These are phyloP conservation scores for Geotrichum histeridarum DNA, from an alignment of 1,139 yeast genomes.

Conservation along the genomic window DNA sequence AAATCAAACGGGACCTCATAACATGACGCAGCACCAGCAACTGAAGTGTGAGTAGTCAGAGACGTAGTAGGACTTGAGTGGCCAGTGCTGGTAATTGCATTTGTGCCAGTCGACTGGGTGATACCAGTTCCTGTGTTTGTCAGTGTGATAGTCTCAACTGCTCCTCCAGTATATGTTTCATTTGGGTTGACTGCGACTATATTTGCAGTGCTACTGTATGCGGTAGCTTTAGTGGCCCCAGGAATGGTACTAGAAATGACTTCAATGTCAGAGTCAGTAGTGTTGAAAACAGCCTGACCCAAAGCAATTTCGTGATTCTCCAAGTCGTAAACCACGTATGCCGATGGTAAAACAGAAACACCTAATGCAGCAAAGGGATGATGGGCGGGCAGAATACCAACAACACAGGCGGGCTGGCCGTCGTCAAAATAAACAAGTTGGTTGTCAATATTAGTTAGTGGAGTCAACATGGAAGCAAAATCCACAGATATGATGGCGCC, in stretches of 20 bases:
- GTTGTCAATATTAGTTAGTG: slow-evolving; percentile 18
- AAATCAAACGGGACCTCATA: too few relatives aligned
- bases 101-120: too few relatives aligned
- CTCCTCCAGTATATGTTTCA: too few relatives aligned
- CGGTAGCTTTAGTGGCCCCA: slow-evolving; percentile 12
- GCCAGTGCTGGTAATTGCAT: too few relatives aligned
- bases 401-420: slow-evolving; percentile 31
- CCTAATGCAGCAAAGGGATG: slow-evolving; percentile 46
- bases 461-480: slow-evolving; percentile 35
- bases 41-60: too few relatives aligned
- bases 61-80: too few relatives aligned
- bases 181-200: too few relatives aligned
- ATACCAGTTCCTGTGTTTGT: too few relatives aligned
- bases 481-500: slow-evolving; percentile 47
- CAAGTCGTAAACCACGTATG: slow-evolving; percentile 74
- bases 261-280: slow-evolving; percentile 25
- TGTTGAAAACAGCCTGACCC: slow-evolving; percentile 57
- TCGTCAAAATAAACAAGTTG: slow-evolving; percentile 21
- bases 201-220: slow-evolving; percentile 11
- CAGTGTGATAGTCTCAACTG: too few relatives aligned
- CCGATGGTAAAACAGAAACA: slow-evolving; percentile 68
- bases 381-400: slow-evolving; percentile 30
- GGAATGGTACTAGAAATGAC: slow-evolving; percentile 21
- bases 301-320: slow-evolving; percentile 59
- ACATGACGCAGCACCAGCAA: too few relatives aligned